Conservation (phyloP, 345 rosid genomes). For the Cardamine occulta region DNA sequence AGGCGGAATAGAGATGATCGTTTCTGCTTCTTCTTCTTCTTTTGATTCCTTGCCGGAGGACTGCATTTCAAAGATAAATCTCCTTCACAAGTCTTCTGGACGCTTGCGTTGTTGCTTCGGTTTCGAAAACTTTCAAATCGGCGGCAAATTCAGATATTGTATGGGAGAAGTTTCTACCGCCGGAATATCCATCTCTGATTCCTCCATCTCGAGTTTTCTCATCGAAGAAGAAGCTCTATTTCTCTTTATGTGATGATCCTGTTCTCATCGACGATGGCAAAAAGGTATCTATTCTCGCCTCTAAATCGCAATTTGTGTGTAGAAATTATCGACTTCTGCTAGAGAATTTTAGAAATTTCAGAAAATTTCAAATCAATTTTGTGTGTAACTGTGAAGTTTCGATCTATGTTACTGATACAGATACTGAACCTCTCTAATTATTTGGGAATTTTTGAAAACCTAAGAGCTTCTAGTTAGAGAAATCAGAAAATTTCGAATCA, state of each 20-base stretch:
- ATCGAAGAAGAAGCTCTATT: conserved; percentile 53
- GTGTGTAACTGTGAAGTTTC: background rate
- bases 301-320: background rate
- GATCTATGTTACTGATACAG: background rate
- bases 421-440: background rate
- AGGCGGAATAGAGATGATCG: conserved; percentile 15
- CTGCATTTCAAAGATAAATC: conserved; percentile 47
- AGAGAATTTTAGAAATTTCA: background rate
- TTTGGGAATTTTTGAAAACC: background rate
- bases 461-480: conserved; percentile 16
- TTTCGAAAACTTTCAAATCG: conserved; percentile 48
- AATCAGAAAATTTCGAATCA: background rate
- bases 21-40: background rate
- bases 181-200: conserved; percentile 40
- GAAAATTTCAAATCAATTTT: background rate
- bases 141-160: conserved; percentile 51
- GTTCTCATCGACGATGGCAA: conserved; percentile 48
- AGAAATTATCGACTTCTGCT: background rate
- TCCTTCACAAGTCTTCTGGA: conserved; percentile 53
- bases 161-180: conserved; percentile 59
- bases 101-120: conserved; percentile 47
- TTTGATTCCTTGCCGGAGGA: conserved; percentile 40
- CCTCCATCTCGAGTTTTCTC: conserved; percentile 8
- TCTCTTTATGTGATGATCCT: conserved; percentile 49
- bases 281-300: conserved; percentile 43